Evolutionary conservation across 257 asterid genomes (phyloP).

Genomic region (Ilex aquifolium): DNA sequence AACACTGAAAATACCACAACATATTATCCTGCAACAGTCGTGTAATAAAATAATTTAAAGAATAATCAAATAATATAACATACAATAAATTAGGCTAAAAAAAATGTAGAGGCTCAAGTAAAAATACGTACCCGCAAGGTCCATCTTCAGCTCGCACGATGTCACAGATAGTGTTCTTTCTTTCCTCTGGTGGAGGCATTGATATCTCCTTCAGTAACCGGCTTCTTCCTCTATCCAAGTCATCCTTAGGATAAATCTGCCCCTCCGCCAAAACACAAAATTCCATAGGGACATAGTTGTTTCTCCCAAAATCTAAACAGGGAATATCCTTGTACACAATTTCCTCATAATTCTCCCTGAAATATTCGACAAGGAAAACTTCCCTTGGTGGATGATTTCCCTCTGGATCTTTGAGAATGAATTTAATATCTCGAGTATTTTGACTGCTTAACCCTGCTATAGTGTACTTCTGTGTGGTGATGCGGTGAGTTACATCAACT

Average conservation of each 20-base stretch:
- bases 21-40: no score
- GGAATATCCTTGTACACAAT: conserved; percentile 42
- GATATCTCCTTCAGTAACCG: conserved; percentile 27
- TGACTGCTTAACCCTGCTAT: conserved; percentile 22
- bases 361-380: conserved; percentile 35
- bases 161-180: conserved; percentile 32
- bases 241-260: conserved; percentile 54
- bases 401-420: conserved; percentile 36
- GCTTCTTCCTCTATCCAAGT: conserved; percentile 28
- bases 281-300: conserved; percentile 61
- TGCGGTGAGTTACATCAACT: conserved; percentile 58
- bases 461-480: conserved; percentile 43
- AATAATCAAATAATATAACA: no score
- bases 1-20: no score
- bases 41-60: no score
- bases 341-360: conserved; percentile 44
- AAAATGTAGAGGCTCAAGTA: not conserved
- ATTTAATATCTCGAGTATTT: conserved; percentile 21
- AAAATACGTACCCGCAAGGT: conserved; percentile 57
- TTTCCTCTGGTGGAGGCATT: conserved; percentile 38
- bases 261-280: conserved; percentile 61
- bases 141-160: conserved; percentile 62
- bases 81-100: no score
- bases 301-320: conserved; percentile 50
- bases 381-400: conserved; percentile 23